phyloP scores from a whole-genome alignment of 108 stramenopile genomes.

The Schizochytrium sp. region DNA sequence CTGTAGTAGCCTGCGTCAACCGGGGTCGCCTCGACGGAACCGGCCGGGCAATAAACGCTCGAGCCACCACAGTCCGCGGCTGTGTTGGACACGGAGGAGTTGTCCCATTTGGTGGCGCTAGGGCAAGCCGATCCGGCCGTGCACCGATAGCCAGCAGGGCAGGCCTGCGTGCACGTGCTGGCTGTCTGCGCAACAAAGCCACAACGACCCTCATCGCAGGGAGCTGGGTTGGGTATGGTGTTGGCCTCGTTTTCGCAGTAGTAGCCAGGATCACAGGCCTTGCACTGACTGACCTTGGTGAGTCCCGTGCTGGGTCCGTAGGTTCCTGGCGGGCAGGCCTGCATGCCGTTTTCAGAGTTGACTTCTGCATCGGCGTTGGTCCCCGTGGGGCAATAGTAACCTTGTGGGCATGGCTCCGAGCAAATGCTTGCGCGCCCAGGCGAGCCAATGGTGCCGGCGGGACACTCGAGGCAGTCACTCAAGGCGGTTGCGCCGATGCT shows the following conservation, averaged over 20 bases:
- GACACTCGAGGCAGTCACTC: not conserved
- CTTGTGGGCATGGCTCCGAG: not conserved
- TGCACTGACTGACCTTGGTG: not conserved
- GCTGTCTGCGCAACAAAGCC: not conserved
- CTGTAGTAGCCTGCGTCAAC: slow-evolving; percentile 14
- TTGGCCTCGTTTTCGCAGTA: not conserved
- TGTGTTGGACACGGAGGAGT: not conserved
- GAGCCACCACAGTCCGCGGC: not conserved
- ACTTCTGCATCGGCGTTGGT: not conserved
- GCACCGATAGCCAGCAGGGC: not conserved
- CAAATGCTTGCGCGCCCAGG: not conserved
- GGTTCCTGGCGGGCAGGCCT: not conserved
- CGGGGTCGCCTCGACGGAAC: not conserved
- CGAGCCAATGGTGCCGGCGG: not conserved
- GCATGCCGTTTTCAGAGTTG: not conserved
- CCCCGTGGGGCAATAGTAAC: not conserved
- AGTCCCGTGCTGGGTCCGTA: not conserved
- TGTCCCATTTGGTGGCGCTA: not conserved
- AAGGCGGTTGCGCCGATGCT: not conserved
- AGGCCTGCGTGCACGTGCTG: not conserved
- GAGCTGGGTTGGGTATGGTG: not conserved
- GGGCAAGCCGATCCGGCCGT: not conserved
- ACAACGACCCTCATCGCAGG: not conserved
- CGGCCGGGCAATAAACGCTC: not conserved
- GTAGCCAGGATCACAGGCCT: not conserved